Percentiles rank a stretch among this genome's conserved stretches.
Conservation (phyloP, 495 filamentous ascomycete species). For the Rhypophila decipiens region DNA sequence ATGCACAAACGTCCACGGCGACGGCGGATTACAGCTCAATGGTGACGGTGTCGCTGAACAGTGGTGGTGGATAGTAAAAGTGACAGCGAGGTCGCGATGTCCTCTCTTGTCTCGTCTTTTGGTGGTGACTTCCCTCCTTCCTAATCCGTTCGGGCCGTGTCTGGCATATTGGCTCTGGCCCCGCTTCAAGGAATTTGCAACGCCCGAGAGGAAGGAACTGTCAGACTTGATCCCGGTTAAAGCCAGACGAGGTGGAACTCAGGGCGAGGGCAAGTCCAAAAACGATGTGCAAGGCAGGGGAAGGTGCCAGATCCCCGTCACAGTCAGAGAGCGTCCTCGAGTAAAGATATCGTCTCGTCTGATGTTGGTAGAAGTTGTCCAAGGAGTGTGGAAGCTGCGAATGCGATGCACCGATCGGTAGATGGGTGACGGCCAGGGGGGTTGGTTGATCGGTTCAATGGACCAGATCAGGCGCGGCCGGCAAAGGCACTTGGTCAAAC, state of each 20-base stretch:
- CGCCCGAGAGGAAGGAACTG: slow-evolving; percentile 1
- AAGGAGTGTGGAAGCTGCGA: background rate
- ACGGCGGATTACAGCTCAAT: background rate
- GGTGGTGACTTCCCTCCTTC: slow-evolving; percentile 17
- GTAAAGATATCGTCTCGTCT: no score
- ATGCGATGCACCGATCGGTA: no score
- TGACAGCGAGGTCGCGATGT: no score
- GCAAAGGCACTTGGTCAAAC: no score
- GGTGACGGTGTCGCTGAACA: slow-evolving; percentile 1
- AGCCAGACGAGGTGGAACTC: background rate
- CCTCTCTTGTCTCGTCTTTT: slow-evolving; percentile 1
- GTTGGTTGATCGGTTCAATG: no score
- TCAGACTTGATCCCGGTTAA: background rate
- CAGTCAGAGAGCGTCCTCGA: no score
- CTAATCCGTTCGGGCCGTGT: slow-evolving; percentile 10
- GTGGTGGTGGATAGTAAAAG: no score
- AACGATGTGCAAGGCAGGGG: no score
- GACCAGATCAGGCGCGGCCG: no score
- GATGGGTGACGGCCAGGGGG: no score
- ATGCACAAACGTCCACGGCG: background rate
- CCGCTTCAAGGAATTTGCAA: slow-evolving; percentile 1
- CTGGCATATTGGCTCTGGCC: slow-evolving; percentile 19
- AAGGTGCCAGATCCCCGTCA: no score
- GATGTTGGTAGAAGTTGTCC: background rate
- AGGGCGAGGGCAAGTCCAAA: no score